Evolutionary conservation across 306 rosid species (phyloP).

Genomic region (Cicer bijugum): DNA sequence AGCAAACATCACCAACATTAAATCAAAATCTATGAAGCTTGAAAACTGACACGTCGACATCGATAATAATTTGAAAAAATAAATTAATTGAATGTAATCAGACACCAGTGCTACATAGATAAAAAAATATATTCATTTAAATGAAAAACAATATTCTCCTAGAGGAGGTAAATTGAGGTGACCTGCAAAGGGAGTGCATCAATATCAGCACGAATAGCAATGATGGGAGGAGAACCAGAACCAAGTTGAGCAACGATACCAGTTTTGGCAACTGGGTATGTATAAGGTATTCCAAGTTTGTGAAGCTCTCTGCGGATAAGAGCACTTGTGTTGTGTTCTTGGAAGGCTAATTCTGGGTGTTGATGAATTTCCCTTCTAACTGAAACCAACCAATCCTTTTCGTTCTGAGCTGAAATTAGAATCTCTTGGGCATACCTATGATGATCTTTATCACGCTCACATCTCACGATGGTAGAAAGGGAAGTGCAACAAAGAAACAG

Average conservation of each 20-base stretch:
- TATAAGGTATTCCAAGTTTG: slow-evolving; percentile 56
- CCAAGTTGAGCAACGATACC: slow-evolving; percentile 56
- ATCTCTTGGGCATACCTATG: slow-evolving; percentile 47
- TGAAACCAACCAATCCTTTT: slow-evolving; percentile 64
- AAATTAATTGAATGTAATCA: no score
- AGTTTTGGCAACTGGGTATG: slow-evolving; percentile 66
- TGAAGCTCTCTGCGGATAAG: slow-evolving; percentile 65
- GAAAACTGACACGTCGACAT: no score
- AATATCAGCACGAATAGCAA: slow-evolving; percentile 58
- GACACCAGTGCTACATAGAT: no score
- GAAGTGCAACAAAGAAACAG: slow-evolving; percentile 36
- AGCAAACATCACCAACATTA: slow-evolving; percentile 45
- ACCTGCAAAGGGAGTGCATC: slow-evolving; percentile 61
- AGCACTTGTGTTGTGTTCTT: slow-evolving; percentile 73
- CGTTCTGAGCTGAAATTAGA: slow-evolving; percentile 53
- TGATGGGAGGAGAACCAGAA: slow-evolving; percentile 48
- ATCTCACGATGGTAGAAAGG: slow-evolving; percentile 9
- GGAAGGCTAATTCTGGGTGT: slow-evolving; percentile 69
- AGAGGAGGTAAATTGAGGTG: neutral
- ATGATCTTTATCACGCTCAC: slow-evolving; percentile 33
- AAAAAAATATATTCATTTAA: neutral
- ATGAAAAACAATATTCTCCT: neutral
- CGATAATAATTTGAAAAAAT: no score
- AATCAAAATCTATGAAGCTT: neutral
- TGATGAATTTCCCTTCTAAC: slow-evolving; percentile 71